These are phyloP conservation scores for Aspergillus hancockii DNA, from an alignment of 495 filamentous ascomycete species.

Conservation along the genomic window DNA sequence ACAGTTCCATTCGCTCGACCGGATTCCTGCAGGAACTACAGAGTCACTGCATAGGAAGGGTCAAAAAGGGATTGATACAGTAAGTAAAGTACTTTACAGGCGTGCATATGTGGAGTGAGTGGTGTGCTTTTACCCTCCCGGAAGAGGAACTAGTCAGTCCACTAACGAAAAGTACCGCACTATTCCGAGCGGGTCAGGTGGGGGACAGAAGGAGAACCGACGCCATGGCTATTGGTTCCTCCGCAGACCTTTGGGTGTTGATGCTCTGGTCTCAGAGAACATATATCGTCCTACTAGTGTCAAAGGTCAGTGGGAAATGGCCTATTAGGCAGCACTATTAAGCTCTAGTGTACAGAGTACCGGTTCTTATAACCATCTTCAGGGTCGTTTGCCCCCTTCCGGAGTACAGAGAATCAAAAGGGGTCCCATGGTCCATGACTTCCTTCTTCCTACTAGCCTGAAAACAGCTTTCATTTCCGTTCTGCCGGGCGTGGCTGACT, in stretches of 20 bases:
- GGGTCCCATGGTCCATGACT: not conserved
- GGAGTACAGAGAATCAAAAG: no score
- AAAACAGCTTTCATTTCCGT: slow-evolving; percentile 2
- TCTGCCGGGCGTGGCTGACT: slow-evolving; percentile 4
- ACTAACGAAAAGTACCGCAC: slow-evolving; percentile 3
- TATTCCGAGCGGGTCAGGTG: slow-evolving; percentile 1
- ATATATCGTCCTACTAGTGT: no score
- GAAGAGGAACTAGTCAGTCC: not conserved
- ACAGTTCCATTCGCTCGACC: not conserved
- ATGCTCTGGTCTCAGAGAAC: no score
- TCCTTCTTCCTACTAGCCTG: not conserved
- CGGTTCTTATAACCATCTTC: no score
- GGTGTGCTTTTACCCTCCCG: not conserved
- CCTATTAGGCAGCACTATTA: no score
- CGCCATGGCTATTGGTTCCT: slow-evolving; percentile 8
- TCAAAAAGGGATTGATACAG: not conserved
- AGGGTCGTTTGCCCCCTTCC: no score
- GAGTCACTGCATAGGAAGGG: not conserved
- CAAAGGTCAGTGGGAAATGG: no score
- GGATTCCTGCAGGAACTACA: slow-evolving; percentile 1
- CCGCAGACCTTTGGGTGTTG: not conserved
- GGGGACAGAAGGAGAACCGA: slow-evolving; percentile 2
- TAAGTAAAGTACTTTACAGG: not conserved
- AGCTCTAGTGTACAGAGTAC: no score
- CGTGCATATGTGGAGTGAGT: not conserved